Conservation (phyloP, 2,329 filamentous ascomycete genomes). For the Talaromyces verruculosus region DNA sequence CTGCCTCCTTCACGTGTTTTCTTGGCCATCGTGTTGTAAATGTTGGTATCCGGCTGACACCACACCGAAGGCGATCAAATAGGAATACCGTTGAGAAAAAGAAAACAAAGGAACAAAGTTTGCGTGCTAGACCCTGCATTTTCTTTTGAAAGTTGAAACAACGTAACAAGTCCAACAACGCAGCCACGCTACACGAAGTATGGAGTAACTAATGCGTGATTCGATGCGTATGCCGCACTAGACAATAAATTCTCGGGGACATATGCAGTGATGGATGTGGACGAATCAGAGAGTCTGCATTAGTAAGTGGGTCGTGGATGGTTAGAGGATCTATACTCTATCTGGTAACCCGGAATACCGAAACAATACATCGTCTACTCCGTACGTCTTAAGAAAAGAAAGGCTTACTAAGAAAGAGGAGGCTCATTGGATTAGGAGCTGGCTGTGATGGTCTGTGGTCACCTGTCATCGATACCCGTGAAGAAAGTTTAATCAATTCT, state of each 20-base stretch:
- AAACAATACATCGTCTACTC: not conserved
- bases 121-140: not conserved
- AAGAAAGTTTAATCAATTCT: not conserved
- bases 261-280: not conserved
- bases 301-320: not conserved
- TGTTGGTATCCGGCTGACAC: not conserved
- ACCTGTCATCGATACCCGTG: not conserved
- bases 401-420: not conserved
- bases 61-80: not conserved
- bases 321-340: not conserved
- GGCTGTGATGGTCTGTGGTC: not conserved
- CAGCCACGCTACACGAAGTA: conserved; percentile 1
- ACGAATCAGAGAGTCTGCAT: not conserved
- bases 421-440: not conserved
- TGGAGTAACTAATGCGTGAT: not conserved
- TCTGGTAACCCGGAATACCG: not conserved
- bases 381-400: too few relatives aligned
- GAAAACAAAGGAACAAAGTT: not conserved
- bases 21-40: too few relatives aligned
- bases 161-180: not conserved
- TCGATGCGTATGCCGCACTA: not conserved
- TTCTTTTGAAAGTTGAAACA: not conserved
- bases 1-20: not conserved
- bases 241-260: not conserved
- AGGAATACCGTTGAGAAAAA: not conserved